Percentiles rank a stretch among this genome's conserved stretches.
These are phyloP conservation scores for Luvunga scandens DNA, from an alignment of 345 rosid species.

Conservation along the genomic window DNA sequence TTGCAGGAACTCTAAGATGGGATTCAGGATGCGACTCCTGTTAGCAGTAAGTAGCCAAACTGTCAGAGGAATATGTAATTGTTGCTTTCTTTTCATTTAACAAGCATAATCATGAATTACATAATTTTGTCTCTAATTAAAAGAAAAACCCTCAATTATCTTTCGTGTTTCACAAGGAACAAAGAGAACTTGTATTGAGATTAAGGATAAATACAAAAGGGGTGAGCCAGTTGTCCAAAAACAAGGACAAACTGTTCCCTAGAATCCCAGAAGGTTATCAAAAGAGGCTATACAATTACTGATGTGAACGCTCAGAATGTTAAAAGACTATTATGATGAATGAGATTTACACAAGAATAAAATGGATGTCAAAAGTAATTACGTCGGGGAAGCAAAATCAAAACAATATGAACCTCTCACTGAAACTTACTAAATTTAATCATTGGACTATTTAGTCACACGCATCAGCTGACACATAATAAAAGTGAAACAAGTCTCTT, in stretches of 20 bases:
- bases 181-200: neutral
- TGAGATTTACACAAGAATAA: neutral
- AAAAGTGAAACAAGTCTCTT: neutral
- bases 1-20: conserved; percentile 87
- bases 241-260: neutral
- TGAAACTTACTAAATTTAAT: neutral
- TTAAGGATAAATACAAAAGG: neutral
- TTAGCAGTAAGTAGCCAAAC: conserved; percentile 2
- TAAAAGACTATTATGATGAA: neutral
- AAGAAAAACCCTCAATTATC: neutral
- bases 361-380: neutral
- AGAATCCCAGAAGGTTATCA: neutral
- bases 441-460: neutral
- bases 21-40: conserved; percentile 97
- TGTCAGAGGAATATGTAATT: neutral
- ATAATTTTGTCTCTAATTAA: neutral
- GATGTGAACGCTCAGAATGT: too few species aligned
- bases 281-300: too few species aligned
- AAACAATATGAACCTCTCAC: too few species aligned
- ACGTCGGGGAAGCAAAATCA: too few species aligned
- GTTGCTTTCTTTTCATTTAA: neutral
- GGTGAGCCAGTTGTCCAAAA: neutral
- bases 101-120: neutral
- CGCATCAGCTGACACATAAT: neutral
- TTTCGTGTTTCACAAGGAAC: neutral